Base-by-base conservation (phyloP, 225 moss, liverwort and hornwort genomes). In the Rhytidiadelphus loreus region DNA sequence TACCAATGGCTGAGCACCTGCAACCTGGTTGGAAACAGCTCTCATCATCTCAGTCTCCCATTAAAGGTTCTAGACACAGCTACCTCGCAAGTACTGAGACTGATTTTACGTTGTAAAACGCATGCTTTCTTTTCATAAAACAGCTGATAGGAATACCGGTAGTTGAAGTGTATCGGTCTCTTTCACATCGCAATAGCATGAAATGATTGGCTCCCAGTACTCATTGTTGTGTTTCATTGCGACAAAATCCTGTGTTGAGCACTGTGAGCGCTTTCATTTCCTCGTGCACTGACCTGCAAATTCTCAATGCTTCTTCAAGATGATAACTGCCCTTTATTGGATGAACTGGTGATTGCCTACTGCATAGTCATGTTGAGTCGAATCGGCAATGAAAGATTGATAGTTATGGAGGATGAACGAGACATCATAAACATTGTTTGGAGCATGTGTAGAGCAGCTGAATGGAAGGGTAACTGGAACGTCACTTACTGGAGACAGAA, bases 371-470 rank as follows among this genome's bases (percentile, higher is more conserved):
- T 81, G 60, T 76, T 77, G 56, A 84, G 53, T 87, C 8, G 41
- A 81, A 75, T 60, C 25, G 32, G 46, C 35, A 86, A 29, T 62
- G 28, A 63, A 83, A 68, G 77, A 85, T 7, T 72, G 30, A 64
- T 57, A 64, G 77, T 41, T 84, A 80, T 61, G 75, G 84, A 64
- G 80, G 56, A 50, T 83, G 88, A 87, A 76, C 26, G 58, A 85
- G 85, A 57, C 85, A 87, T 87, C 82, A 92, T 85, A 82, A 87
- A 85, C 43, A 81, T 77, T 92, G 87, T 89, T 92, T 89, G 92
- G 89, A 93, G 84, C 86, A 88, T 92, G 89, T 91, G 89, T 89
- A 91, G 93, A 93, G 89, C 90, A 93, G 89, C 83, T 84, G 89
- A 93, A 87, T 88, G 88, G 92, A 90, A 89, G 83, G 71, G 83